A percentile compares a stretch with the other conserved stretches of the same genome.
These are phyloP conservation scores for Cyclostephanos invisitatus DNA, from an alignment of 108 stramenopile species.

Conservation along the genomic window DNA sequence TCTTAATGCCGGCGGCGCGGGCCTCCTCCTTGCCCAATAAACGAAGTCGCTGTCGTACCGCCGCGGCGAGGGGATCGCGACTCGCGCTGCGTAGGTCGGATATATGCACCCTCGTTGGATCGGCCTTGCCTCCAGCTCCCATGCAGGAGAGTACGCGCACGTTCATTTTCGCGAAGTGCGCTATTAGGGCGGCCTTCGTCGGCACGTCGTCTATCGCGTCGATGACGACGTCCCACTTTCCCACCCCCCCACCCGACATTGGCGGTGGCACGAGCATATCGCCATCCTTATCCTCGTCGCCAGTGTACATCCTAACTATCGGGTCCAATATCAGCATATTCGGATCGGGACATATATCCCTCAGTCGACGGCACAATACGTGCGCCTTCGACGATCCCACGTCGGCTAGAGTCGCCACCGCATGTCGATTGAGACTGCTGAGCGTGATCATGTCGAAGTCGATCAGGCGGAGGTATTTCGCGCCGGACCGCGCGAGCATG, in stretches of 20 bases:
- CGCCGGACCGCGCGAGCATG: constrained; percentile 95
- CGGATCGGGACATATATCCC: constrained; percentile 66
- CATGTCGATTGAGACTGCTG: constrained; percentile 97
- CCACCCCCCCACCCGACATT: neutral
- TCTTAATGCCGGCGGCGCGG: constrained; percentile 12
- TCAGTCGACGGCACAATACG: constrained; percentile 63
- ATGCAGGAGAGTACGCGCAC: constrained; percentile 91
- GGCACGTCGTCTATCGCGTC: constrained; percentile 99
- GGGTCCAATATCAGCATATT: constrained; percentile 53
- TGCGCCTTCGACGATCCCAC: constrained; percentile 92
- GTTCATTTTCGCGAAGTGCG: constrained; percentile 65
- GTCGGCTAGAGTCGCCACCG: constrained; percentile 91
- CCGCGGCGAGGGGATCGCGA: constrained; percentile 88
- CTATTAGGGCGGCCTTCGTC: constrained; percentile 93
- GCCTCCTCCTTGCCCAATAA: constrained; percentile 48
- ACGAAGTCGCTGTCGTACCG: constrained; percentile 79
- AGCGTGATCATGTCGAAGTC: constrained; percentile 99
- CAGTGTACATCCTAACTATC: constrained; percentile 75
- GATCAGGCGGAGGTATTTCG: constrained; percentile 85
- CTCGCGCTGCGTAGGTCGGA: constrained; percentile 82
- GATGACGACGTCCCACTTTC: constrained; percentile 86
- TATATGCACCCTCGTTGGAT: constrained; percentile 94
- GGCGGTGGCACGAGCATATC: constrained; percentile 44
- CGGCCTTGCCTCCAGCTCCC: constrained; percentile 97
- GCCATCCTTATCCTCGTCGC: constrained; percentile 56